A percentile compares a stretch with the other conserved stretches of the same genome.
phyloP scores from a whole-genome alignment of 2,329 filamentous ascomycete genomes.

The Fusarium palustre region DNA sequence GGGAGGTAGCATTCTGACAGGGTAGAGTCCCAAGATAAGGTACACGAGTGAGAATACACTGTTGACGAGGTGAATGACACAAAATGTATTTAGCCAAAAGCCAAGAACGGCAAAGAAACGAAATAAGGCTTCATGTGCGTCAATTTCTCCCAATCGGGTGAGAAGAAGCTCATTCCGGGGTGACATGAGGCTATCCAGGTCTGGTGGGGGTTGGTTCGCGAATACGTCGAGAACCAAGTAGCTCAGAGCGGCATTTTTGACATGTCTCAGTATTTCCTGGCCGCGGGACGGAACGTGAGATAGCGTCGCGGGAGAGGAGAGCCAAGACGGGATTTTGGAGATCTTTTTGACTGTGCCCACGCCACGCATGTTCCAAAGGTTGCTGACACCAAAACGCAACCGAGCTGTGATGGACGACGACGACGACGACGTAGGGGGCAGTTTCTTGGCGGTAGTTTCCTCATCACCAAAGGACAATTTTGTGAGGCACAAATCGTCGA shows the following conservation, averaged over 20 bases:
- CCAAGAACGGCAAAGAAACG: constrained; percentile 28
- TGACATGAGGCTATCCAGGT: constrained; percentile 28
- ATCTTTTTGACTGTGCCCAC: constrained; percentile 20
- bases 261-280: constrained; percentile 20
- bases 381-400: constrained; percentile 15
- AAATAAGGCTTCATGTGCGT: constrained; percentile 18
- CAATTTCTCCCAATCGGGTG: constrained; percentile 9
- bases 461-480: constrained; percentile 8
- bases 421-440: not conserved
- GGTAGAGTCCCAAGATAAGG: constrained; percentile 13
- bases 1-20: constrained; percentile 31
- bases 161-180: constrained; percentile 18
- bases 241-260: constrained; percentile 9
- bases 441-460: not conserved
- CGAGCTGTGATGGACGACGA: not conserved
- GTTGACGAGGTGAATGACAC: constrained; percentile 37
- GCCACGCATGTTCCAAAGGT: constrained; percentile 38
- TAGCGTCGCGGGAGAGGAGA: not conserved
- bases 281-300: constrained; percentile 13
- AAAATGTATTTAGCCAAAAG: constrained; percentile 41
- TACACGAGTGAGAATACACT: constrained; percentile 19
- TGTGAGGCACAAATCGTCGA: constrained; percentile 33
- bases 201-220: constrained; percentile 20
- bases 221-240: constrained; percentile 35
- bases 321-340: constrained; percentile 17